Evolutionary conservation across 2,329 filamentous ascomycete genomes (phyloP), one percentile per base, ranked within the genome.

Genomic region (Chaetomiaceae sp.): DNA sequence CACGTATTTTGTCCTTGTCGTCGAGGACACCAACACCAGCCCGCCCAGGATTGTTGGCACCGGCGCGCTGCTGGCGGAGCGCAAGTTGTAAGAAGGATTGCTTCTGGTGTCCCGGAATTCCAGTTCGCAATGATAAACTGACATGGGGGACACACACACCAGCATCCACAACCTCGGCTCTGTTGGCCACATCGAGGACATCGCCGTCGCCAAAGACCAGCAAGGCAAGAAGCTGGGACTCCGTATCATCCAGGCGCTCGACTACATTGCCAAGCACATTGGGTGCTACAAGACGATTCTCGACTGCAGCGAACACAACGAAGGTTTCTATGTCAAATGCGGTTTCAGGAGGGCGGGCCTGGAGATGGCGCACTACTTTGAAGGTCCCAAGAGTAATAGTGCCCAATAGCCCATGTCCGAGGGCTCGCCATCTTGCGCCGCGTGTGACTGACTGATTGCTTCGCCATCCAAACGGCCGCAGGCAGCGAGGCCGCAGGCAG

Each of bases 311-410:
- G 92, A 96, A 70, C 82, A 86, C 62, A 99, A 97, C 68, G 90
- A 96, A 70, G 92, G 91, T 19, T 97, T 99, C 75, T 99, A 99
- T 69, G 79, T 96, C 69, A 97, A 97, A 78, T 97, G 93, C 71
- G 92, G 92, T 52, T 97, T 95, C 71, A 86, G 89, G 71, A 78
- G 89, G 55, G 92, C 90, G 23, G 93, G 93, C 14, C 73, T 96
- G 50, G 89, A 99, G 72, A 97, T 99, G 93, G 90, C 92, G 38
- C 89, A 96, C 74, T 96, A 96, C 72, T 93, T 95, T 67, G 89
- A 85, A 53, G 68, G 64, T 42, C 66, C 68, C 60, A 78, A 78
- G 66, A 73, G 69, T 67, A 77, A 77, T 63, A 46, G 25, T 21
- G 63, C 50, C 60, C 64, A 59, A 59, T 56, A 55, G 31, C n/a